phyloP scores from a whole-genome alignment of 2,329 filamentous ascomycete species.

The Fusarium sp. region DNA sequence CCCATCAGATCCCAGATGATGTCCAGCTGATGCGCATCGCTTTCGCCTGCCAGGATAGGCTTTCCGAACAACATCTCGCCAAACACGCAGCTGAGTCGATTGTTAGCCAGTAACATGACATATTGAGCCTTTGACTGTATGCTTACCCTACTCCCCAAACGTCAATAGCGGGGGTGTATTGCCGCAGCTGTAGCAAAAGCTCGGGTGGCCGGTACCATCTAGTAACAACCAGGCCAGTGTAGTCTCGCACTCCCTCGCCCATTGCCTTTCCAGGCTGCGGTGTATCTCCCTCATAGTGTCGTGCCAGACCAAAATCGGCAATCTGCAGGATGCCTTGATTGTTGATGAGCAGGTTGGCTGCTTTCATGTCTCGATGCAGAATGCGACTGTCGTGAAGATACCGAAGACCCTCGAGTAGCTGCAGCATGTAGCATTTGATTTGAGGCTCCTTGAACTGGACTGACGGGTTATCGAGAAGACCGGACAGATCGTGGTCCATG shows the following conservation, averaged over 20 bases:
- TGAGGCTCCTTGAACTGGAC: conserved; percentile 89
- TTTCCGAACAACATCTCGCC: conserved; percentile 97
- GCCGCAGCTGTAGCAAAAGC: conserved; percentile 85
- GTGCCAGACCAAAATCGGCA: conserved; percentile 94
- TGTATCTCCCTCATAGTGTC: conserved; percentile 88
- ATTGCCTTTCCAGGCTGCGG: conserved; percentile 83
- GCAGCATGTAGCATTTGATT: conserved; percentile 98
- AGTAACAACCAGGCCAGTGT: conserved; percentile 96
- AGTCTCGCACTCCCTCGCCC: conserved; percentile 88
- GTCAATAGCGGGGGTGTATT: conserved; percentile 97
- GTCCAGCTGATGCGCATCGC: conserved; percentile 88
- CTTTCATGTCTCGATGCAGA: conserved; percentile 98
- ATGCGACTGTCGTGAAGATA: conserved; percentile 94
- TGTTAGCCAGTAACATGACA: conserved; percentile 35
- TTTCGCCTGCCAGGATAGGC: conserved; percentile 91
- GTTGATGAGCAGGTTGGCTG: conserved; percentile 95
- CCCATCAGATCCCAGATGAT: conserved; percentile 95
- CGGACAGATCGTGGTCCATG: conserved; percentile 99
- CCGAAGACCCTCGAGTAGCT: conserved; percentile 87
- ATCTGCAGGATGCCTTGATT: conserved; percentile 95
- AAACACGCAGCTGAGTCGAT: conserved; percentile 85
- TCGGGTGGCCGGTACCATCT: conserved; percentile 97
- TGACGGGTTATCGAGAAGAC: conserved; percentile 92
- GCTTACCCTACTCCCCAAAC: conserved; percentile 96
- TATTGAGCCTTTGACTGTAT: background rate